phyloP scores from a whole-genome alignment of 1,284 basidiomycete species.

The Filobasidium uniguttulatum region DNA sequence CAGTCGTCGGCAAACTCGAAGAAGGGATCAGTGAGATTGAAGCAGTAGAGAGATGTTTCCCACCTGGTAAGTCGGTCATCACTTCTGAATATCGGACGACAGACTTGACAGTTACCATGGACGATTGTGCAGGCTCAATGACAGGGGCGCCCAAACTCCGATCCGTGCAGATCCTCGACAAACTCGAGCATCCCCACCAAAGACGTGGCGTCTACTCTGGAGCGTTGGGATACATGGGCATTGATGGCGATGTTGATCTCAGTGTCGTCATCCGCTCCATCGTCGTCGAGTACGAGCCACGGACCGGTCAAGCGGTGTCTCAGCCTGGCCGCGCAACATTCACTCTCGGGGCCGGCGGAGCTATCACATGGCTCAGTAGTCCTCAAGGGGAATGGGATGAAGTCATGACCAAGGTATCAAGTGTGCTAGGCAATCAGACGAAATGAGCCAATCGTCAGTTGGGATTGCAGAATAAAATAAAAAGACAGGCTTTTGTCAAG shows the following conservation, averaged over 20 bases:
- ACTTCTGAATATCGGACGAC: too few relatives aligned
- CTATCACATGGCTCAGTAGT: slow-evolving; percentile 86
- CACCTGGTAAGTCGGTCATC: slow-evolving; percentile 56
- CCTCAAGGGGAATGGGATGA: slow-evolving; percentile 85
- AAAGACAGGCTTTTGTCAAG: too few relatives aligned
- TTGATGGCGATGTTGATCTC: slow-evolving; percentile 80
- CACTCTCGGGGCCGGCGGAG: slow-evolving; percentile 76
- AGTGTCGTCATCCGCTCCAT: slow-evolving; percentile 93
- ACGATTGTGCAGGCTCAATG: slow-evolving; percentile 75
- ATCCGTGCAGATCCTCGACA: slow-evolving; percentile 76
- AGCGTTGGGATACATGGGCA: slow-evolving; percentile 81
- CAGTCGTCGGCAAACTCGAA: slow-evolving; percentile 56
- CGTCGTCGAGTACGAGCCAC: slow-evolving; percentile 51
- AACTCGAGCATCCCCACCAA: slow-evolving; percentile 51
- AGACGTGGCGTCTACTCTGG: slow-evolving; percentile 73
- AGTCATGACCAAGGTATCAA: slow-evolving; percentile 63
- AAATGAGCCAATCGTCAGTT: too few relatives aligned
- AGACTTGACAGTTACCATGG: neutral
- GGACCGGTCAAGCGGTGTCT: neutral
- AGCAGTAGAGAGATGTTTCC: slow-evolving; percentile 61
- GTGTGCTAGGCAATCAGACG: slow-evolving; percentile 30
- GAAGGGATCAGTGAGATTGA: slow-evolving; percentile 48
- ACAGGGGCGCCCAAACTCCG: slow-evolving; percentile 94
- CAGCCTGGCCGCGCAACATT: too few relatives aligned
- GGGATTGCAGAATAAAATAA: too few relatives aligned